Base-by-base conservation (phyloP, 768 basidiomycete genomes). In the Macrocybe gigantea region DNA sequence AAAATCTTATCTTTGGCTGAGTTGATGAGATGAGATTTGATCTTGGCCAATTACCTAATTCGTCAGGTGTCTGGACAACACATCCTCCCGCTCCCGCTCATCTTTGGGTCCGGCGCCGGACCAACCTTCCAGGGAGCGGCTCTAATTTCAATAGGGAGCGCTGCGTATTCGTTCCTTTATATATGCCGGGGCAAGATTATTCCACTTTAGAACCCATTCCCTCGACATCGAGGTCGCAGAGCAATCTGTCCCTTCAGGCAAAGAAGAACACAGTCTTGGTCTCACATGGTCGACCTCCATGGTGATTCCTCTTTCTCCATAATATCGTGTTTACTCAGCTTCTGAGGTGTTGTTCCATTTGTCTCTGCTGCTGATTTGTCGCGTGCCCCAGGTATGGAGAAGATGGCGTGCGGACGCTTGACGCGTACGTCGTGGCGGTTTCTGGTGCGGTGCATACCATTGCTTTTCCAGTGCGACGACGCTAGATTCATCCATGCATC, bases 271-370 rank as follows among this genome's bases (percentile, higher is more conserved):
- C 80, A 2, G 70, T 93, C 22, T 68, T 93, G 33, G 85, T 83
- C 41, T 88, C 87, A 33, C 90, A 93, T 66, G 90, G 90, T 42
- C 77, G 90, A 41, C 87, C 87, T 41, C 88, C 90, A 57, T 92
- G 89, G 89, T 90, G 64, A 53, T 58, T 22, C 47, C 34, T 41
- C 47, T 52, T 55, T 35, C 49, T 37, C 45, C 37, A 10, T 7
- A 11, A 29, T 22, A 22, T 22, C 4, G 22, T 22, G 1, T 22
- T 22, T 22, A 1, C 22, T 22, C 34, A 12, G 53, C 47, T 32
- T 14, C 45, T 31, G 10, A 29, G 34, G 35, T 35, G 43, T 29
- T 6, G 5, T n/a, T 8, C n/a, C n/a, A 33, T 44, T 4, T 22
- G 22, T 4, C 22, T 22, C 22, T 22, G 22, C 22, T 22, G 22